Conservation (phyloP, 148 eudicot genomes). For the Vaccinium darrowii region DNA sequence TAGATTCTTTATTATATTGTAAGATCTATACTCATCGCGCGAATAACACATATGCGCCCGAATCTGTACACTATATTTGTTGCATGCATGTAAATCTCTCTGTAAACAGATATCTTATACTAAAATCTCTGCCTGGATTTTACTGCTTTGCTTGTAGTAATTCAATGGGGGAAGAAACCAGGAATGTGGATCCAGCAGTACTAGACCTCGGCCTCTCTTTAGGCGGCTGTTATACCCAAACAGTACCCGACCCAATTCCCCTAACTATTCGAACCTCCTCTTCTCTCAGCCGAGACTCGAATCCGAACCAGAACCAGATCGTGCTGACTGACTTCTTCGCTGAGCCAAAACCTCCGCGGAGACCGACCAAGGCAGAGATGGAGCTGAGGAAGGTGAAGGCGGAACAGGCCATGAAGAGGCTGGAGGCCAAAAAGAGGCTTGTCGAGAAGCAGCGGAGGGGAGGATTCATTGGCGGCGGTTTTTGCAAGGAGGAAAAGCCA, state of each 20-base stretch:
- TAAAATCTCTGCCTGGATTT: background rate
- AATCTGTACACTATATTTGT: no score
- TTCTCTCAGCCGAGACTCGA: background rate
- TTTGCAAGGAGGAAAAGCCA: background rate
- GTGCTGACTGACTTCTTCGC: background rate
- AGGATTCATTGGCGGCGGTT: background rate
- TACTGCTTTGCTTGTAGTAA: background rate
- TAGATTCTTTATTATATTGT: no score
- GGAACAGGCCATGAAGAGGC: background rate
- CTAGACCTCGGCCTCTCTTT: slow-evolving; percentile 16
- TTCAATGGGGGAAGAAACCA: slow-evolving; percentile 12
- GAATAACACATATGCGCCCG: no score
- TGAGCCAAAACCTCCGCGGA: background rate
- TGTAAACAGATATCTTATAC: no score
- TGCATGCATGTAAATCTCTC: no score
- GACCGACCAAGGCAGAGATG: background rate
- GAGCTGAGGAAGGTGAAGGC: slow-evolving; percentile 9
- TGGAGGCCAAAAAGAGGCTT: background rate
- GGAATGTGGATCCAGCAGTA: background rate
- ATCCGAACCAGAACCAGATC: background rate
- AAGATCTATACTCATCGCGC: no score
- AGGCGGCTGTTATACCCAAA: slow-evolving; percentile 6
- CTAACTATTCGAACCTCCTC: background rate
- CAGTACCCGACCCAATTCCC: background rate
- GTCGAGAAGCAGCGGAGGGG: slow-evolving; percentile 2